phyloP scores from a whole-genome alignment of 768 basidiomycete genomes.

The Royoungia palumana region DNA sequence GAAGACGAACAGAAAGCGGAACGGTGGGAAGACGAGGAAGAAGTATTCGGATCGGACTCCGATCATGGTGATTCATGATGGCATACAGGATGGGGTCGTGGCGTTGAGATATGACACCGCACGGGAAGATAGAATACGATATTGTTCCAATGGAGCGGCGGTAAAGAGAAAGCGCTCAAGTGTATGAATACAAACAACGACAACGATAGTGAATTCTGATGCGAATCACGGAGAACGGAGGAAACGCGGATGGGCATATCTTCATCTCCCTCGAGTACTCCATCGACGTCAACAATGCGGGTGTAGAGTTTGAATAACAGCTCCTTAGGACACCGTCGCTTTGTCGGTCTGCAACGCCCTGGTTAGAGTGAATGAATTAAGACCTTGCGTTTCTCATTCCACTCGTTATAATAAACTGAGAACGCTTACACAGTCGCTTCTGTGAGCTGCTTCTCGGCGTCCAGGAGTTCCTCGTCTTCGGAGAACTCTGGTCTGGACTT shows the following conservation, averaged over 20 bases:
- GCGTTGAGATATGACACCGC: conserved; percentile 14
- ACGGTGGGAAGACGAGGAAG: too few species aligned
- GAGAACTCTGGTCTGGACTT: conserved; percentile 28
- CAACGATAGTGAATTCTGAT: too few species aligned
- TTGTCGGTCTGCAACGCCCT: conserved; percentile 12
- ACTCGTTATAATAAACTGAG: not conserved
- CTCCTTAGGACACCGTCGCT: conserved; percentile 19
- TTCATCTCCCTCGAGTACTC: too few species aligned
- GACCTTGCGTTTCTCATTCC: not conserved
- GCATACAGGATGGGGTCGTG: not conserved
- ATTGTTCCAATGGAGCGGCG: conserved; percentile 2
- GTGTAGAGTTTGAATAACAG: conserved; percentile 6
- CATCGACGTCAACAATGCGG: conserved; percentile 15
- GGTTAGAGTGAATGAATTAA: conserved; percentile 17
- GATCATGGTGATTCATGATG: too few species aligned
- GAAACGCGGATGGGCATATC: not conserved
- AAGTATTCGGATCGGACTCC: too few species aligned
- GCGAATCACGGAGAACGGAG: conserved; percentile 8
- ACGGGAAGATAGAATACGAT: conserved; percentile 17
- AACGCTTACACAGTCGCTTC: conserved; percentile 44
- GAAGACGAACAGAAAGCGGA: conserved; percentile 7
- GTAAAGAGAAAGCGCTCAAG: not conserved
- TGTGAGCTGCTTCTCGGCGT: conserved; percentile 59
- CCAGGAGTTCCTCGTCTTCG: conserved; percentile 41
- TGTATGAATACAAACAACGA: too few species aligned